Conservation (phyloP, 2,329 filamentous ascomycete genomes). For the Lachnum nothofagi region DNA sequence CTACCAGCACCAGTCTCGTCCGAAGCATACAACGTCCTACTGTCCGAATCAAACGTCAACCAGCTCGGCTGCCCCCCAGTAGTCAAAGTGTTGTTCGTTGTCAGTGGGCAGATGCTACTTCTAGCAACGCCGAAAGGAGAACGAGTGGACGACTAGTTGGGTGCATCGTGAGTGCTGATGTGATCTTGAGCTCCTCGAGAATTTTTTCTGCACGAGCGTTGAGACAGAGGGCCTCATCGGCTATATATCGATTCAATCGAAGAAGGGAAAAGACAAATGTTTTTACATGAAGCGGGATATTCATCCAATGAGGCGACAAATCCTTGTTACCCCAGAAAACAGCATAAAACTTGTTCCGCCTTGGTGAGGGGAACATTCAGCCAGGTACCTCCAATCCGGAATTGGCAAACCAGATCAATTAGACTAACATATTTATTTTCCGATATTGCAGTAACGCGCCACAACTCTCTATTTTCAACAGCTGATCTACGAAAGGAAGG, state of each 20-base stretch:
- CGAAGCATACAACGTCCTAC: slow-evolving; percentile 39
- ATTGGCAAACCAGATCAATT: background rate
- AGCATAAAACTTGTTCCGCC: slow-evolving; percentile 10
- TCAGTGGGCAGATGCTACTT: slow-evolving; percentile 9
- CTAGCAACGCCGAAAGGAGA: slow-evolving; percentile 8
- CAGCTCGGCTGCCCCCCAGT: slow-evolving; percentile 39
- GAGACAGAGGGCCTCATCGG: background rate
- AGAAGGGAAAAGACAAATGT: background rate
- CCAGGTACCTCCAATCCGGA: background rate
- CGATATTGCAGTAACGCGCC: background rate
- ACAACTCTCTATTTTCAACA: background rate
- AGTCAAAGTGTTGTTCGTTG: slow-evolving; percentile 28
- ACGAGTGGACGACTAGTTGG: slow-evolving; percentile 1
- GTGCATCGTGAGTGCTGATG: slow-evolving; percentile 1
- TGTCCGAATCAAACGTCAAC: slow-evolving; percentile 39
- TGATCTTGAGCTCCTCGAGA: background rate
- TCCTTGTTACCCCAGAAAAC: background rate
- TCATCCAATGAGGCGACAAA: slow-evolving; percentile 4
- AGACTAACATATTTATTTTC: background rate
- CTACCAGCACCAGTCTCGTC: slow-evolving; percentile 38
- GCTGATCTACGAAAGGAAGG: background rate
- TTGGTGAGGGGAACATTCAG: background rate
- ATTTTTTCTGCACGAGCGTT: background rate
- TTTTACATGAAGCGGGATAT: background rate
- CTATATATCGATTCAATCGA: background rate